Percentiles rank a stretch among this genome's conserved stretches.
Evolutionary conservation across 176 grass and related monocot species (phyloP).

Genomic region (Avena atlantica): DNA sequence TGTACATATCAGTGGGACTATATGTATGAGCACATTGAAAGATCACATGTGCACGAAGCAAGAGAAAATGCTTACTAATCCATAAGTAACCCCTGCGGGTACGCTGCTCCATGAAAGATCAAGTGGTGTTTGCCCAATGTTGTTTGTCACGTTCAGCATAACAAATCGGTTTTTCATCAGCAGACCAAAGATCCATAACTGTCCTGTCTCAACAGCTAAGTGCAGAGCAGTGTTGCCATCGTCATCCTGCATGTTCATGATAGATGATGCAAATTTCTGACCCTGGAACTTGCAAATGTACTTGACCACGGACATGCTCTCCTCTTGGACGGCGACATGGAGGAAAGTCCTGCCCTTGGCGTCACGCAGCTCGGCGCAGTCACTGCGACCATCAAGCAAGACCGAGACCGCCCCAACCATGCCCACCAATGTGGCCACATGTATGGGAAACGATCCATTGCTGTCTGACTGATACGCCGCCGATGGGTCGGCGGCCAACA

Average conservation of each 20-base stretch:
- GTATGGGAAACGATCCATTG: conserved; percentile 16
- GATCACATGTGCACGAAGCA: not conserved
- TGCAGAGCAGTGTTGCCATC: conserved; percentile 49
- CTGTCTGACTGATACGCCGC: not conserved
- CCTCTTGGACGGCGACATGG: conserved; percentile 35
- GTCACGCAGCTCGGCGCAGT: conserved; percentile 32
- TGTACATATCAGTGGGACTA: not conserved
- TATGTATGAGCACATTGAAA: not conserved
- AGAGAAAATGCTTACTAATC: not conserved
- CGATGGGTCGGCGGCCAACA: conserved; percentile 12
- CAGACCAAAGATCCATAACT: not conserved
- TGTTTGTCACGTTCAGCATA: conserved; percentile 17
- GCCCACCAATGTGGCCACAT: not conserved
- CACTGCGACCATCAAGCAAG: not conserved
- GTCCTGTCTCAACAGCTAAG: not conserved
- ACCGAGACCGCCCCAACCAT: not conserved
- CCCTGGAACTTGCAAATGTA: not conserved
- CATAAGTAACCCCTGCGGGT: not conserved
- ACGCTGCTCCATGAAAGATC: not conserved
- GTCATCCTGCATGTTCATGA: conserved; percentile 38
- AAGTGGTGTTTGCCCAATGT: not conserved
- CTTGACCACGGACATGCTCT: not conserved
- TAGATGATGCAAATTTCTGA: not conserved
- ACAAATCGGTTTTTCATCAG: not conserved
- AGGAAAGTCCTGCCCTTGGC: conserved; percentile 45